These are phyloP conservation scores for Penicillium cataractarum DNA, from an alignment of 495 filamentous ascomycete species.

Conservation along the genomic window DNA sequence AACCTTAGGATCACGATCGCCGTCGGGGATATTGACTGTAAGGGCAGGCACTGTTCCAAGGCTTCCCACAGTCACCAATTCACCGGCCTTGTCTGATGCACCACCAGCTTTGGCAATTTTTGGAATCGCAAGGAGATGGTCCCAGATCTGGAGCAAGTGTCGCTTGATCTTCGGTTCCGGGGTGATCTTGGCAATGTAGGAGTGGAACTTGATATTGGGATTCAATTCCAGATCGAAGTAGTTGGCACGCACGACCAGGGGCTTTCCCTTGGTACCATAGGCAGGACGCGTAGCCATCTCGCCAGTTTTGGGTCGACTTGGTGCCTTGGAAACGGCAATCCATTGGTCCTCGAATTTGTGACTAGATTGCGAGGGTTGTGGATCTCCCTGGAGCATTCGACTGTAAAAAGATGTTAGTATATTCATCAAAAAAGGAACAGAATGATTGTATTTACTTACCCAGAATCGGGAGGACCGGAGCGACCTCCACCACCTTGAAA, in stretches of 20 bases:
- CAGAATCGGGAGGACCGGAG: neutral
- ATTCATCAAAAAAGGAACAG: neutral
- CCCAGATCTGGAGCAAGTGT: slow-evolving; percentile 13
- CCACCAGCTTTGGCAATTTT: neutral
- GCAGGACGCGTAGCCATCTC: slow-evolving; percentile 40
- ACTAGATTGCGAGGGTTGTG: neutral
- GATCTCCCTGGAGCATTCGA: neutral
- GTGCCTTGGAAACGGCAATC: neutral
- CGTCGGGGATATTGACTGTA: neutral
- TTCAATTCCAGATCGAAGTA: slow-evolving; percentile 42
- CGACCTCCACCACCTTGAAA: slow-evolving; percentile 9
- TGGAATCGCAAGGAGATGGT: neutral
- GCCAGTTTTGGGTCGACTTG: neutral
- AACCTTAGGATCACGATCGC: neutral
- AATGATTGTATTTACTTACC: slow-evolving; percentile 18
- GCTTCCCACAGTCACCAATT: slow-evolving; percentile 14
- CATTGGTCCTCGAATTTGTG: slow-evolving; percentile 13
- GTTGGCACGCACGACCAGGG: slow-evolving; percentile 47
- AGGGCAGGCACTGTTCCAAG: neutral
- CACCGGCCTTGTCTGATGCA: slow-evolving; percentile 21
- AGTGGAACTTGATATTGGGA: slow-evolving; percentile 7
- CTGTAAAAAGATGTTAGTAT: slow-evolving; percentile 9
- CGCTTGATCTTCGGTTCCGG: slow-evolving; percentile 13
- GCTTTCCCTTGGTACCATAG: slow-evolving; percentile 45
- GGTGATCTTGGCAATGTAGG: slow-evolving; percentile 14